These are phyloP conservation scores for Orbilia oligospora DNA, from an alignment of 2,329 filamentous ascomycete species.

Conservation along the genomic window DNA sequence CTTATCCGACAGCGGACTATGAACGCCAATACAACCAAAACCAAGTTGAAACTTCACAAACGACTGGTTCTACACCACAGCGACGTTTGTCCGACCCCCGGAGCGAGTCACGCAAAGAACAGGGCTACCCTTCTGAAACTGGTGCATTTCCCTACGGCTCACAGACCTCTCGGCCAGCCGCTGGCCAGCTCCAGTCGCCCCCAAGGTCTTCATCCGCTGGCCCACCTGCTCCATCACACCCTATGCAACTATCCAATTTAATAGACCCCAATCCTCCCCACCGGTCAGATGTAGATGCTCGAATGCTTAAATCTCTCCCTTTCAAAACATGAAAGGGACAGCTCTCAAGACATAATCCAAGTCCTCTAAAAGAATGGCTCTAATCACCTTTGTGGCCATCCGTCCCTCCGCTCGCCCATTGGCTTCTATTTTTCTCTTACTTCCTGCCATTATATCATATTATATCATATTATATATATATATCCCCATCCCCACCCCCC, in stretches of 20 bases:
- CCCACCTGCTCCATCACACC: constrained; percentile 61
- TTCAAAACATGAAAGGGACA: constrained; percentile 61
- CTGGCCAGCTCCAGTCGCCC: constrained; percentile 60
- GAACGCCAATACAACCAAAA: constrained; percentile 39
- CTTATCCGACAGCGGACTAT: constrained; percentile 46
- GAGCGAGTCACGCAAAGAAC: constrained; percentile 52
- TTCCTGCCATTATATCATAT: too few species aligned
- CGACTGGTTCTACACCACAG: constrained; percentile 23
- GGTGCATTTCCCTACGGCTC: constrained; percentile 42
- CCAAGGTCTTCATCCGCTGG: constrained; percentile 63
- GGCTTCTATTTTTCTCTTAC: neutral
- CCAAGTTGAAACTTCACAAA: constrained; percentile 22
- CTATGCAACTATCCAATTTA: constrained; percentile 64
- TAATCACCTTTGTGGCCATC: neutral
- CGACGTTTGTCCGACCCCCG: constrained; percentile 47
- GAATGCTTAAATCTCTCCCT: constrained; percentile 64
- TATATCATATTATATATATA: too few species aligned
- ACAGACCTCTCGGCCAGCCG: constrained; percentile 29
- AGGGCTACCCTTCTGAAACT: constrained; percentile 37
- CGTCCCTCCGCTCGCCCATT: neutral
- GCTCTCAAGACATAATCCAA: neutral
- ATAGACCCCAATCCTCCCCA: constrained; percentile 62
- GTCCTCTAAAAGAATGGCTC: neutral
- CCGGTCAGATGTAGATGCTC: constrained; percentile 63
- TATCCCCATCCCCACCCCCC: too few species aligned